Evolutionary conservation across 208 protist species (phyloP).

Genomic region (Phytomonas sp.): DNA sequence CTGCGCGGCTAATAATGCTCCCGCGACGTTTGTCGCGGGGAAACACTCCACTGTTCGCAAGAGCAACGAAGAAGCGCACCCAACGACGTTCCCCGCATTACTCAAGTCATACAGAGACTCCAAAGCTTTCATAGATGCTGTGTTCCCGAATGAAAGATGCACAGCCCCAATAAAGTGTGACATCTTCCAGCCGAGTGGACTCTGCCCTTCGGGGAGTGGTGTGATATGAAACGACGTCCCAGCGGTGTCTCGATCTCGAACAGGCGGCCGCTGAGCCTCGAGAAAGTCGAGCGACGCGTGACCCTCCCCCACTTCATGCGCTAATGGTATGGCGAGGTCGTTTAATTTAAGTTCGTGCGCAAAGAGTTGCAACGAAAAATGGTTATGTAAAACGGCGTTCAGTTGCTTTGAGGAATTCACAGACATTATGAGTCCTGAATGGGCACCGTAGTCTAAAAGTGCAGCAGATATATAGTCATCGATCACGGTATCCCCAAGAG

Average conservation of each 20-base stretch:
- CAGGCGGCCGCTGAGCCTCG: conserved; percentile 22
- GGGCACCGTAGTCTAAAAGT: conserved; percentile 32
- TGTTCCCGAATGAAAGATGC: conserved; percentile 30
- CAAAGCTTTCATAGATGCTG: neutral
- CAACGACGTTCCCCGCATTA: conserved; percentile 4
- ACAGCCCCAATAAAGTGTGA: conserved; percentile 78
- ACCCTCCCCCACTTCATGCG: neutral
- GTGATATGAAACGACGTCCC: conserved; percentile 66
- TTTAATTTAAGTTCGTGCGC: conserved; percentile 63
- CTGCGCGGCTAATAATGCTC: conserved; percentile 68
- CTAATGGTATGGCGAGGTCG: conserved; percentile 35
- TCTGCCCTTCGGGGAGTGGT: conserved; percentile 59
- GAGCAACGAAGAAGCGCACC: conserved; percentile 35
- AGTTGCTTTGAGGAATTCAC: conserved; percentile 46
- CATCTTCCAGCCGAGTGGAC: conserved; percentile 72
- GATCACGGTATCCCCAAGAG: conserved; percentile 57
- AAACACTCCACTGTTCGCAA: conserved; percentile 46
- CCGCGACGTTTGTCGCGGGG: conserved; percentile 46
- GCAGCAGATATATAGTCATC: conserved; percentile 53
- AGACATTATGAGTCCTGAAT: conserved; percentile 39
- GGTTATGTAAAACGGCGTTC: conserved; percentile 73
- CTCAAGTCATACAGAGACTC: conserved; percentile 12
- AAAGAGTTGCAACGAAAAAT: conserved; percentile 64
- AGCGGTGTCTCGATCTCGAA: conserved; percentile 31
- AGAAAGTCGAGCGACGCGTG: conserved; percentile 29